Evolutionary conservation across 164 flowering plant species (phyloP), one percentile per base, ranked within the genome.

Genomic region (Magnolia officinalis): DNA sequence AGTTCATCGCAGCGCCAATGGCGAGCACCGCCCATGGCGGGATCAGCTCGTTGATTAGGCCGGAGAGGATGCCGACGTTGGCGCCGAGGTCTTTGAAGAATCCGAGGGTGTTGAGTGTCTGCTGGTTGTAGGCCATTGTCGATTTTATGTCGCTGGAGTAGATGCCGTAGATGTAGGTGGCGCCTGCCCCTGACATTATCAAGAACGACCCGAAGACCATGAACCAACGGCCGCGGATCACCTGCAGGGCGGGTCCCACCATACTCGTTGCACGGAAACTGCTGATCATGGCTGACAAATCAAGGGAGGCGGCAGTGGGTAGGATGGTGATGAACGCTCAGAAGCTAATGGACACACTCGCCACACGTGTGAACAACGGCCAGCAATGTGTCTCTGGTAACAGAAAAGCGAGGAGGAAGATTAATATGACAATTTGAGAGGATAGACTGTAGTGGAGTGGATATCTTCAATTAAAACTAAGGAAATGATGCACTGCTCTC

Each of bases 51-150:
- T 82, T 79, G 83, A 88, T 82, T 2, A 91, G 87, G 5, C 94
- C 97, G 10, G 93, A 74, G 0, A 90, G 11, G 64, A 93, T 29
- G 2, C 92, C 96, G 6, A 89, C 82, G 73, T 89, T 90, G 37
- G 83, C 89, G 1, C 97, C 95, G 61, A 92, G 55, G 85, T 91
- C 97, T 63, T 92, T 92, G 87, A 84, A 92, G 80, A 90, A 86
- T 77, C 93, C 80, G 2, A 92, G 50, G n/a, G 89, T 70, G 74
- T 91, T 91, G 37, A 91, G 83, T 8, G 92, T 91, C 4, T 88
- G 81, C 74, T 92, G 97, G 78, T 90, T 90, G 63, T 90, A 92
- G 50, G 85, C 89, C 24, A 90, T 69, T 1, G 88, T 67, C 0
- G 76, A 8, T 71, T 89, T 90, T 19, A 92, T 79, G 67, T 72